Evolutionary conservation across 768 basidiomycete genomes (phyloP), one percentile per base, ranked within the genome.

Genomic region (Mycena chlorophos): DNA sequence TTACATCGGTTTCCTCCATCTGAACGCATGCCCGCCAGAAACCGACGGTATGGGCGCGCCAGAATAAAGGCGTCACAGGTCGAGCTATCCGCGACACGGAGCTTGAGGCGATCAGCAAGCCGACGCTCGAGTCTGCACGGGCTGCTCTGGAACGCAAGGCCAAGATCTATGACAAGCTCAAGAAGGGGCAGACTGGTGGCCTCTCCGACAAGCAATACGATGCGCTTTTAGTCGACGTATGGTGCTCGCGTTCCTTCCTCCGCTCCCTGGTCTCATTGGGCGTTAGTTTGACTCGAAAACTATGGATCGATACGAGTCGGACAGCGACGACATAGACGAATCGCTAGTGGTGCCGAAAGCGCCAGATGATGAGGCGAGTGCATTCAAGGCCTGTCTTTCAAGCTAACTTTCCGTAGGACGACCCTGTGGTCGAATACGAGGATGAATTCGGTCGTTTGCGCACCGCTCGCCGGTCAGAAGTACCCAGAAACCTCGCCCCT

Each of bases 381-480:
- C 65, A 39, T 43, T 20, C 19, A 23, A 52, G 10, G 22, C 20
- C 42, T n/a, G 29, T 34, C 20, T 40, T 16, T 34, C 14, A 37
- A 34, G 27, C 51, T 37, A 34, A 58, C 51, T 43, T 25, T 46
- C 25, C 52, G 8, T 14, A 90, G 85, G 78, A 85, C 53, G 91
- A 94, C 62, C 89, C 90, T 12, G 72, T 92, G 27, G 77, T 93
- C 4, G 92, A 94, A 68, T 93, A 92, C 56, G 84, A 88, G 66
- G 92, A 94, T 60, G 92, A 94, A 65, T 91, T 91, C 65, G 91
- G 91, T 30, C 84, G 92, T n/a, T 62, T 83, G 34, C 76, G 90
- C 56, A 88, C 81, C 1, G 83, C 80, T 17, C 79, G 77, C 49
- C 80, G 81, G 10, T 93, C 91, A 13, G 89, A 94, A 64, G 80